Evolutionary conservation across 768 basidiomycete species (phyloP), one percentile per base, ranked within the genome.

Genomic region (Tulasnella sp.): DNA sequence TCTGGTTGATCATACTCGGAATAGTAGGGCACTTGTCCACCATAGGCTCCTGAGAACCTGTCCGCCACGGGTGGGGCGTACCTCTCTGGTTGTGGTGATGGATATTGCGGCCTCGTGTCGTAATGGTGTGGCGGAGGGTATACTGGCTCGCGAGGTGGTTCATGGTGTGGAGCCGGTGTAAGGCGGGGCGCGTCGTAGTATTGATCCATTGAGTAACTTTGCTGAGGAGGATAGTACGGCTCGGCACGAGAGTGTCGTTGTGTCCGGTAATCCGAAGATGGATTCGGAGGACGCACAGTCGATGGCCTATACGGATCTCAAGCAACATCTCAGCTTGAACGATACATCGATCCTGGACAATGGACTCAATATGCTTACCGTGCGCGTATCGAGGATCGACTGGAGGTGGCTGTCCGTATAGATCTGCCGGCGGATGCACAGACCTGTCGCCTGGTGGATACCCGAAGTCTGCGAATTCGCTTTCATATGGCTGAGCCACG

Each of bases 231-330:
- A 26, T 42, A 24, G 42, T 56, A 11, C 21, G 34, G 34, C 26
- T 56, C 34, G 23, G 19, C 55, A 19, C 19, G 11, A 4, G 38
- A 15, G 27, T 27, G 21, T 27, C 38, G 21, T 2, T 38, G 44
- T 17, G 55, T 13, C n/a, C 44, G 30, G 27, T 45, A 45, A 27
- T 56, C 41, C 21, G 34, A 26, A 3, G 55, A 7, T 9, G 41
- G 29, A n/a, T n/a, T 27, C 19, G 55, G 27, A 7, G 45, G 5
- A 19, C 19, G n/a, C 45, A 27, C 19, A 4, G 41, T 56, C 29
- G 41, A 24, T 44, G 51, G 51, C 9, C 50, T n/a, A 54, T 54
- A 54, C 27, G 52, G 52, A 34, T 54, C 52, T 54, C 32, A 19
- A 5, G 23, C 24, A n/a, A 21, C 11, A 43, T 43, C 11, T 43